Evolutionary conservation across 371 early-diverging fungal genomes (phyloP).

Genomic region (Circinella umbellata): DNA sequence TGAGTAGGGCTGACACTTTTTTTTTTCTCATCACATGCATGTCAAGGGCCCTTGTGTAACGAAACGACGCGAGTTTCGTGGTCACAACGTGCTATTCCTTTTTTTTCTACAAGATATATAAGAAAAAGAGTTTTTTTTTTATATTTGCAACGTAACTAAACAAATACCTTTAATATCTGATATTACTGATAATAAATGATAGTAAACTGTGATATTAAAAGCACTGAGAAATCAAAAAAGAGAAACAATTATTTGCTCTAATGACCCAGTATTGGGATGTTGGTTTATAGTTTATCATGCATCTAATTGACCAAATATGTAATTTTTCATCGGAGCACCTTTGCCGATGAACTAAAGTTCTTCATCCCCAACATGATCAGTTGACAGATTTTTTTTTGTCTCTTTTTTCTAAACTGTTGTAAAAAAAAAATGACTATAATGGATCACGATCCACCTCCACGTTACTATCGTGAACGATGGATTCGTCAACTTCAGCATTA

Average conservation of each 20-base stretch:
- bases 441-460: conserved; percentile 11
- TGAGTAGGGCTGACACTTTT: too few species aligned
- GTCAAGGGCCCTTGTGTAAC: too few species aligned
- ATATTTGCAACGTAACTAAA: too few species aligned
- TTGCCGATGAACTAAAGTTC: background rate
- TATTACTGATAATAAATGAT: too few species aligned
- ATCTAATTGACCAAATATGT: background rate
- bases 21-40: too few species aligned
- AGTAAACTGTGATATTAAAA: too few species aligned
- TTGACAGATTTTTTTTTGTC: background rate
- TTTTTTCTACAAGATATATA: background rate
- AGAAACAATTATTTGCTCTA: too few species aligned
- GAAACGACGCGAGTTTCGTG: too few species aligned
- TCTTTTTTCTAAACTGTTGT: background rate
- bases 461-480: conserved; percentile 7
- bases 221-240: too few species aligned
- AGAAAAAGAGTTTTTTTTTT: too few species aligned
- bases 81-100: background rate
- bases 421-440: background rate
- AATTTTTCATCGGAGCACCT: background rate
- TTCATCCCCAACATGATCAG: background rate
- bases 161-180: too few species aligned
- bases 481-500: conserved; percentile 6
- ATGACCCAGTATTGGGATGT: too few species aligned
- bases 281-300: background rate